A percentile compares a stretch with the other conserved stretches of the same genome.
These are phyloP conservation scores for Phanerodontia chrysosporium DNA, from an alignment of 768 basidiomycete species.

Conservation along the genomic window DNA sequence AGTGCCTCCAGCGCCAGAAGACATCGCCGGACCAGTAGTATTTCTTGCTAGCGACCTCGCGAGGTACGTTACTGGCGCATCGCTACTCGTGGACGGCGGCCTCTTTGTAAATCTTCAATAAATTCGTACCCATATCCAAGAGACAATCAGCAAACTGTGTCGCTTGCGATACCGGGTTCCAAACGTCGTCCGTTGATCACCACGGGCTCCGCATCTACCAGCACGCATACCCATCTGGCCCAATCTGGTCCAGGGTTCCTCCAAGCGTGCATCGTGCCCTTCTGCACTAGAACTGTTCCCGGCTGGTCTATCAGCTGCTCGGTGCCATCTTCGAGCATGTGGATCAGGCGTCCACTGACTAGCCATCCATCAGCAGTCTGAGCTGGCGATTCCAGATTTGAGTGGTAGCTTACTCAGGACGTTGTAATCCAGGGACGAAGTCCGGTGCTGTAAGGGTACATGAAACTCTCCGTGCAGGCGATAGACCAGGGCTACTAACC, in stretches of 20 bases:
- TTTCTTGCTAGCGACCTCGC: conserved; percentile 72
- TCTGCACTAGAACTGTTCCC: conserved; percentile 54
- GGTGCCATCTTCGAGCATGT: conserved; percentile 53
- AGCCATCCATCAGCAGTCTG: background rate
- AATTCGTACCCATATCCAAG: background rate
- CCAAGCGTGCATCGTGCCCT: conserved; percentile 61
- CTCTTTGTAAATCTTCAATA: conserved; percentile 71
- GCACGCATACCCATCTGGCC: conserved; percentile 48
- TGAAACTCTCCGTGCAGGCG: background rate
- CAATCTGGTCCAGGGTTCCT: conserved; percentile 49
- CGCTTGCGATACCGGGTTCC: background rate
- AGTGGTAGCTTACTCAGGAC: conserved; percentile 40
- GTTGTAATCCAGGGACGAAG: conserved; percentile 58
- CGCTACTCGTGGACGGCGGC: conserved; percentile 68
- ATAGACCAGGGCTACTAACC: conserved; percentile 30
- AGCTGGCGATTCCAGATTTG: background rate
- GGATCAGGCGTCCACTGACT: conserved; percentile 53
- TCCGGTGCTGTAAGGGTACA: conserved; percentile 32
- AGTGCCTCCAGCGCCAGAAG: conserved; percentile 49
- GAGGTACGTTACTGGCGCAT: conserved; percentile 64
- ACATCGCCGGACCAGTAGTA: conserved; percentile 70
- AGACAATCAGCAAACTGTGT: background rate
- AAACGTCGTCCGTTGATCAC: conserved; percentile 41
- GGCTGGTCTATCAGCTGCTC: conserved; percentile 50
- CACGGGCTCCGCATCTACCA: conserved; percentile 53